Conservation (phyloP, 2,329 filamentous ascomycete genomes). For the Penicillium fuscoglaucum region DNA sequence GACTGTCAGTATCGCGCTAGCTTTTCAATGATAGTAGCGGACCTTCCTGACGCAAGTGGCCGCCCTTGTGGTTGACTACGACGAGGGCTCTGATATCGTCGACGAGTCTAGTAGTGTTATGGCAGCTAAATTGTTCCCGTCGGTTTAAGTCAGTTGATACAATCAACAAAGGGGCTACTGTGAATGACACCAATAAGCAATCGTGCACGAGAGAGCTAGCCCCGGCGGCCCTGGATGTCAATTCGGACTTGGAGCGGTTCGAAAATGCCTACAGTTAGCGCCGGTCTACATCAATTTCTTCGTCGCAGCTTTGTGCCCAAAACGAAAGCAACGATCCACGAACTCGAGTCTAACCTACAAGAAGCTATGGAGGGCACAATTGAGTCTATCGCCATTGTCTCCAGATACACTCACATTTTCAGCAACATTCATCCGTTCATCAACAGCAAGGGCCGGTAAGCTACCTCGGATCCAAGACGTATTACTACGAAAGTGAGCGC, state of each 20-base stretch:
- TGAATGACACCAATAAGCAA: background rate
- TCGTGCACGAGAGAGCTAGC: background rate
- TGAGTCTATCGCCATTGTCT: slow-evolving; percentile 1
- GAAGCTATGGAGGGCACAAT: background rate
- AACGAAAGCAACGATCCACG: slow-evolving; percentile 8
- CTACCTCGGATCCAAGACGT: background rate
- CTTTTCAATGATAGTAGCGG: too few species aligned
- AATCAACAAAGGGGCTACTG: background rate
- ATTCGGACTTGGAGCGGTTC: background rate
- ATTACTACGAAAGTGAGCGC: background rate
- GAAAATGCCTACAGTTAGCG: background rate
- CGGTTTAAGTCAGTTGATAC: background rate
- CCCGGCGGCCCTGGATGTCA: background rate
- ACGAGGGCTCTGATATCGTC: too few species aligned
- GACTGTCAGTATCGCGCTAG: too few species aligned
- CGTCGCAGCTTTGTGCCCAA: background rate
- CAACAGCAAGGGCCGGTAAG: background rate
- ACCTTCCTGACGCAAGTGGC: too few species aligned
- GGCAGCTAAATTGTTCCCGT: too few species aligned
- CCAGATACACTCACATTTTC: slow-evolving; percentile 6
- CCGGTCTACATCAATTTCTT: background rate
- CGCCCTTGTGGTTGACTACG: too few species aligned
- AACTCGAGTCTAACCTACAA: background rate
- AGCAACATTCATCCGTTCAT: background rate
- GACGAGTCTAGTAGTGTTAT: too few species aligned